Base-by-base conservation (phyloP, 2,329 filamentous ascomycete genomes). In the Pestalotiopsis sp. region DNA sequence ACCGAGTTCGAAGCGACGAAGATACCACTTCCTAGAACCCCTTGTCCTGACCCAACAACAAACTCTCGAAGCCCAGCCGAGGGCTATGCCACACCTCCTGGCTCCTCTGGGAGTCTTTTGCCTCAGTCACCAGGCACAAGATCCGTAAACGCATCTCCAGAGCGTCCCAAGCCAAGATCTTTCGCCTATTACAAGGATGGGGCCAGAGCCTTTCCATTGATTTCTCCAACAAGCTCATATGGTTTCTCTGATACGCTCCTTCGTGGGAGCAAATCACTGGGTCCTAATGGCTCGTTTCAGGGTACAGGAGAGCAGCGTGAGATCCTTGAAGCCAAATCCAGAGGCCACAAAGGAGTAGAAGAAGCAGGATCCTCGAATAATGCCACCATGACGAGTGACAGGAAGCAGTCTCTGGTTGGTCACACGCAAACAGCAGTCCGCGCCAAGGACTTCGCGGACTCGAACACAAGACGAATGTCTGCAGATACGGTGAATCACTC, bases 191-290 rank as follows among this genome's bases (percentile, higher is more conserved):
- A 30, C 13, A 66, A 52, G 22, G 44, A 38, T 7, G 57, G 65
- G 2, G 65, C n/a, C 48, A 17, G 65, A 55, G 58, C 48, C 14
- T 62, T 66, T 20, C 65, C 65, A 4, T 35, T 61, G 56, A 35
- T 66, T 6, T 57, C 65, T 4, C 40, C 22, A 20, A n/a, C 65
- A 52, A 62, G 65, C 4, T 58, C 56, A 9, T 62, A 38, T 52
- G 65, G 52, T 6, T 38, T 55, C 39, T 20, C 30, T 9, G 65
- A 66, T n/a, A 38, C 17, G 65, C 13, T 26, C 24, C 39, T 26
- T 13, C 40, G 22, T 20, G 35, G 24, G 9, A n/a, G 17, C 30
- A 64, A 59, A 26, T 35, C 35, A 30, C 52, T 30, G 11, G 35
- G 35, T 30, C n/a, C n/a, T 22, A 38, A 22, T 44, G 58, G n/a